Percentiles rank a stretch among this genome's conserved stretches.
Evolutionary conservation across 441 rosid species (phyloP).

Genomic region (Gossypium lobatum): DNA sequence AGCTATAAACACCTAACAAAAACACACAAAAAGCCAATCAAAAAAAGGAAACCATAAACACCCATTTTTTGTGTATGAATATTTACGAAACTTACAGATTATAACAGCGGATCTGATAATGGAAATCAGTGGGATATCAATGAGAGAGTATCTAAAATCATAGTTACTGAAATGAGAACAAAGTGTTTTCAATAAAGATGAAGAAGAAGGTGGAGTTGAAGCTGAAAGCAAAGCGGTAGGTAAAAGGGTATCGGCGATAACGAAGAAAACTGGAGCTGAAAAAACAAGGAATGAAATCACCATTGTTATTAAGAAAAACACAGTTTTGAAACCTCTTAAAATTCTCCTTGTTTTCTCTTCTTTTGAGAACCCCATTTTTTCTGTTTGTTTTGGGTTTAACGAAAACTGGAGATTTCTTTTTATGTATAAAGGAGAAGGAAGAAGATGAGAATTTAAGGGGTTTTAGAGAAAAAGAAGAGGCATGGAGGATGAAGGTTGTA

Average conservation of each 20-base stretch:
- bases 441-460: not conserved
- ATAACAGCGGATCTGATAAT: slow-evolving; percentile 71
- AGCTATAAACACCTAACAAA: slow-evolving; percentile 62
- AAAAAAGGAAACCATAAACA: no score
- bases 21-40: not conserved
- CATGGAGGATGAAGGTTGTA: slow-evolving; percentile 13
- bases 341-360: slow-evolving; percentile 46
- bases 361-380: slow-evolving; percentile 58
- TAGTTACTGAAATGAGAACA: slow-evolving; percentile 50
- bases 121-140: slow-evolving; percentile 78
- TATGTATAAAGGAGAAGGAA: slow-evolving; percentile 10
- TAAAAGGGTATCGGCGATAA: slow-evolving; percentile 62
- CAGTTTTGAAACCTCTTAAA: slow-evolving; percentile 57
- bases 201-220: slow-evolving; percentile 37
- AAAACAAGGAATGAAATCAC: slow-evolving; percentile 65
- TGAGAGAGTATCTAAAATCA: slow-evolving; percentile 71
- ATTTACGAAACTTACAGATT: slow-evolving; percentile 52
- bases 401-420: not conserved
- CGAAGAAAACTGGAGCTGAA: slow-evolving; percentile 80
- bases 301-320: slow-evolving; percentile 70
- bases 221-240: slow-evolving; percentile 79
- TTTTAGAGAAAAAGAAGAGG: not conserved
- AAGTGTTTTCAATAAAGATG: slow-evolving; percentile 27
- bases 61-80: not conserved
- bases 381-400: not conserved